These are phyloP conservation scores for Podaxis carcinomalis DNA, from an alignment of 768 basidiomycete species.

Conservation along the genomic window DNA sequence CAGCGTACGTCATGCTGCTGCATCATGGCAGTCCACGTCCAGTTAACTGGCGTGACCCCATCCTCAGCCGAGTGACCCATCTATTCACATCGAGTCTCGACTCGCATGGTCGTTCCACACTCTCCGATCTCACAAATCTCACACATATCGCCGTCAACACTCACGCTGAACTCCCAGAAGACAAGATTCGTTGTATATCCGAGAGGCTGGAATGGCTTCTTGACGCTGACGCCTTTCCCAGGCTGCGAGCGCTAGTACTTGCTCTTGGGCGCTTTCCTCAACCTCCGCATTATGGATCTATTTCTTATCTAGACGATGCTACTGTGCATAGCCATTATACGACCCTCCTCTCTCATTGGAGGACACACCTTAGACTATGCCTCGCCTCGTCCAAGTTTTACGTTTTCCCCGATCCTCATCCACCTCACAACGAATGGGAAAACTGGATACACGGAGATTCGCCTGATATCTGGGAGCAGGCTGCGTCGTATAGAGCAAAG, in stretches of 20 bases:
- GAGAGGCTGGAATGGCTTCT: constrained; percentile 7
- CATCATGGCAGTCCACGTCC: constrained; percentile 30
- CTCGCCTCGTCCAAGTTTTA: constrained; percentile 2
- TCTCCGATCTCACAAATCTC: constrained; percentile 26
- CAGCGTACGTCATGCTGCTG: constrained; percentile 24
- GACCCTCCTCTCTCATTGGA: constrained; percentile 1
- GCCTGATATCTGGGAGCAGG: background rate
- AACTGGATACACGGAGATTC: background rate
- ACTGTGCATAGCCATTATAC: background rate
- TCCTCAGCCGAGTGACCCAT: constrained; percentile 29
- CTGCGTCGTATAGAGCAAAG: background rate
- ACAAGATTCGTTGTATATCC: constrained; percentile 3
- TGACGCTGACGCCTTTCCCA: background rate
- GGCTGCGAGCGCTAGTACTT: constrained; percentile 1
- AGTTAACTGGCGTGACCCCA: constrained; percentile 30
- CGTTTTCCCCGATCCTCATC: constrained; percentile 5
- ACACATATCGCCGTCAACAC: constrained; percentile 31
- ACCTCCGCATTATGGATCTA: background rate
- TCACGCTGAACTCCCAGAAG: constrained; percentile 19
- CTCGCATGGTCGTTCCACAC: constrained; percentile 26
- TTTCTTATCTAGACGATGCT: background rate
- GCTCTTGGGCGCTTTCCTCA: constrained; percentile 4
- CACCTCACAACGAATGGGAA: constrained; percentile 2
- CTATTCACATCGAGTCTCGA: constrained; percentile 28
- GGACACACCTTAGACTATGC: constrained; percentile 1